phyloP scores from a whole-genome alignment of 805 yeast genomes.

The Zygosaccharomyces bisporus region DNA sequence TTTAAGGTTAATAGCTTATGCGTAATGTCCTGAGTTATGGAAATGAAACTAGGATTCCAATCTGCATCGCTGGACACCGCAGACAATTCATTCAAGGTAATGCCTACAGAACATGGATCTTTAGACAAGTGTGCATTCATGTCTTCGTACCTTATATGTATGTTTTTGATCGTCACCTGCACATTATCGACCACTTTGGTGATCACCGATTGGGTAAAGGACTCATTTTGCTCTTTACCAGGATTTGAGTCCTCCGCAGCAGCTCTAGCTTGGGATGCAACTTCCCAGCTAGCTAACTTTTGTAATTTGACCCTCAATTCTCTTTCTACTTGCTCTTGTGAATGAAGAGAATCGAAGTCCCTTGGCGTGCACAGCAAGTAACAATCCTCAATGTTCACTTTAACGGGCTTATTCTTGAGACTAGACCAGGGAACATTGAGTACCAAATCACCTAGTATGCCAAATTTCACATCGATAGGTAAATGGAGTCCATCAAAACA shows the following conservation, averaged over 20 bases:
- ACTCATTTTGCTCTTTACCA: constrained; percentile 55
- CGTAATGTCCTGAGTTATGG: constrained; percentile 61
- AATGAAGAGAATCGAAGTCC: constrained; percentile 49
- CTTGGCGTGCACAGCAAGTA: constrained; percentile 79
- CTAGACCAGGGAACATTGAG: constrained; percentile 97
- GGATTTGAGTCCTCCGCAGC: constrained; percentile 36
- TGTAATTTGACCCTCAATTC: constrained; percentile 64
- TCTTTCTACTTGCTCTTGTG: constrained; percentile 53
- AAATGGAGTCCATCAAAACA: constrained; percentile 81
- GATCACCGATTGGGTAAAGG: constrained; percentile 80
- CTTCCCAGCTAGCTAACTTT: constrained; percentile 60
- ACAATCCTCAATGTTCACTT: constrained; percentile 80
- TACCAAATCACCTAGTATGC: constrained; percentile 84
- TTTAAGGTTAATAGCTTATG: constrained; percentile 74
- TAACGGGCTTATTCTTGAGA: constrained; percentile 87
- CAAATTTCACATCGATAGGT: constrained; percentile 84
- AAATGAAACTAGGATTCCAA: constrained; percentile 84
- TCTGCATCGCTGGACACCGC: constrained; percentile 83
- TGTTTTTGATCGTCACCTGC: constrained; percentile 85
- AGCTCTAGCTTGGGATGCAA: constrained; percentile 45
- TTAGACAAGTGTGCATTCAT: constrained; percentile 61
- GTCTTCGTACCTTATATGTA: constrained; percentile 92
- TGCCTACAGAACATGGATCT: constrained; percentile 74
- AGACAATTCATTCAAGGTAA: constrained; percentile 78
- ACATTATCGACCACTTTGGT: constrained; percentile 91